Conservation (phyloP, 2,329 filamentous ascomycete genomes). For the Clarireedia paspali region DNA sequence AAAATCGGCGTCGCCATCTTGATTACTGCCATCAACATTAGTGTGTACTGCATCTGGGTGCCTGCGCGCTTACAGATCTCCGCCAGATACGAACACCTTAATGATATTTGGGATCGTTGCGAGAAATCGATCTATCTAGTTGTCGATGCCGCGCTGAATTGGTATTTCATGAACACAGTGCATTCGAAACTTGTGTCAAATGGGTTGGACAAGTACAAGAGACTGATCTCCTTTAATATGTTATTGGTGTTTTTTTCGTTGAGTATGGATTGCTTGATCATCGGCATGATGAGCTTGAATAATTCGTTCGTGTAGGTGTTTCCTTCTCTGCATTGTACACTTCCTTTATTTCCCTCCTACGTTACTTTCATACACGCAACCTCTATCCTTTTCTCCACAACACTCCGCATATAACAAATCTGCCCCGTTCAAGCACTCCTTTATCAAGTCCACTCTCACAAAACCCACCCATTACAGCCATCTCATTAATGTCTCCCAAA, state of each 20-base stretch:
- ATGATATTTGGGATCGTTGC: slow-evolving; percentile 44
- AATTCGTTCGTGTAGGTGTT: slow-evolving; percentile 28
- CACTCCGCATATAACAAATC: background rate
- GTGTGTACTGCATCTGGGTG: slow-evolving; percentile 47
- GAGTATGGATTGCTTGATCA: slow-evolving; percentile 35
- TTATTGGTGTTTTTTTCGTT: slow-evolving; percentile 34
- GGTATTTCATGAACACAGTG: slow-evolving; percentile 41
- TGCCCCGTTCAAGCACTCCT: background rate
- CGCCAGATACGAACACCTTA: slow-evolving; percentile 36
- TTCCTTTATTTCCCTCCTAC: no score
- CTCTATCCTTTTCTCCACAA: no score
- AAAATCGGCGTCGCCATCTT: slow-evolving; percentile 33
- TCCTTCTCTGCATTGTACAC: background rate
- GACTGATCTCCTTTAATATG: slow-evolving; percentile 34
- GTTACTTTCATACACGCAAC: no score
- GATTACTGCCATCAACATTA: slow-evolving; percentile 44
- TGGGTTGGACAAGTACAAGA: slow-evolving; percentile 33
- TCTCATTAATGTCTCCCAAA: background rate
- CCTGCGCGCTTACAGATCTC: slow-evolving; percentile 39
- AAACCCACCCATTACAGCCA: background rate
- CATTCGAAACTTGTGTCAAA: slow-evolving; percentile 30
- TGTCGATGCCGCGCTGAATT: slow-evolving; percentile 44
- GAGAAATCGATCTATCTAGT: slow-evolving; percentile 45
- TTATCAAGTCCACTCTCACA: background rate
- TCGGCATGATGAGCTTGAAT: slow-evolving; percentile 33